Percentiles rank a stretch among this genome's conserved stretches.
Conservation (phyloP, 2,329 filamentous ascomycete species). For the Ophiosphaerella herpotricha region DNA sequence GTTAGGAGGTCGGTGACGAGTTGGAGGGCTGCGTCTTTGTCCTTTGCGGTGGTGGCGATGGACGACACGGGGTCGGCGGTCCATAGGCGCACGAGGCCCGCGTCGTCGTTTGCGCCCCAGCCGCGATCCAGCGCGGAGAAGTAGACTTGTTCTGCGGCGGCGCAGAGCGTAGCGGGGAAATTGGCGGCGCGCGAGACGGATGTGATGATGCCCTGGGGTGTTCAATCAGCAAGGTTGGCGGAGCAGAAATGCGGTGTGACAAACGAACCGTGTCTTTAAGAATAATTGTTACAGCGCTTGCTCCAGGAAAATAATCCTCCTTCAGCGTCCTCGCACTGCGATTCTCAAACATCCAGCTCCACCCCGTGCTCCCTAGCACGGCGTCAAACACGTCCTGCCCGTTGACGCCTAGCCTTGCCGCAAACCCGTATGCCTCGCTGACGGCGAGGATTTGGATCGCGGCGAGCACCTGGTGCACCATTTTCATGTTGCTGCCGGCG, state of each 20-base stretch:
- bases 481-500: slow-evolving; percentile 61
- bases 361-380: slow-evolving; percentile 52
- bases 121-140: slow-evolving; percentile 64
- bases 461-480: slow-evolving; percentile 63
- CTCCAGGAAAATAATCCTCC: slow-evolving; percentile 55
- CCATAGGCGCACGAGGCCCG: slow-evolving; percentile 61
- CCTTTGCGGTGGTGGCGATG: slow-evolving; percentile 29
- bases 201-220: slow-evolving; percentile 64
- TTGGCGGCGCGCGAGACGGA: slow-evolving; percentile 62
- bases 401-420: slow-evolving; percentile 58
- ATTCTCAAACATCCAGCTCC: slow-evolving; percentile 62
- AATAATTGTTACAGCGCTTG: slow-evolving; percentile 53
- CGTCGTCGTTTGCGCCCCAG: slow-evolving; percentile 60
- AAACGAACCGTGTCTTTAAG: slow-evolving; percentile 51
- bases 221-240: neutral
- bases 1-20: slow-evolving; percentile 42
- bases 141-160: slow-evolving; percentile 68
- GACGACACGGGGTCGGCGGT: slow-evolving; percentile 45
- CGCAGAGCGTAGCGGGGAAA: slow-evolving; percentile 66
- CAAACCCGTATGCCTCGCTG: slow-evolving; percentile 62
- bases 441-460: slow-evolving; percentile 62
- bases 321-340: slow-evolving; percentile 59
- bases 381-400: slow-evolving; percentile 55
- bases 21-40: slow-evolving; percentile 39
- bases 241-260: neutral